A percentile compares a stretch with the other conserved stretches of the same genome.
Conservation (phyloP, 139 green algal genomes). For the Chlorella sp. region DNA sequence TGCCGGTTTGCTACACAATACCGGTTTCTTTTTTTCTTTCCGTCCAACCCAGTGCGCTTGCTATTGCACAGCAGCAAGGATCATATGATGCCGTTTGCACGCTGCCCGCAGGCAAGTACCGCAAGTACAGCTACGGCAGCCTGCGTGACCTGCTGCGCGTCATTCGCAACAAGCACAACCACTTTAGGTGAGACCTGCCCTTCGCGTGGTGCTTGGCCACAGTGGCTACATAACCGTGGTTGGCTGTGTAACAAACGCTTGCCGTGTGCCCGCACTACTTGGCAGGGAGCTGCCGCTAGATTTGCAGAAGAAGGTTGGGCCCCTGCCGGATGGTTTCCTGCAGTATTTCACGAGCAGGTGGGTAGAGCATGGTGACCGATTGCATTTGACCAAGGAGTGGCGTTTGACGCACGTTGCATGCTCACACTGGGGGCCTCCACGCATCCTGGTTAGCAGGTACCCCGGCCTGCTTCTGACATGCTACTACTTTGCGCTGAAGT, state of each 20-base stretch:
- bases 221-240: too few species aligned
- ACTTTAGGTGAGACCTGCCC: conserved; percentile 86
- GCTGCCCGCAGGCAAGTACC: conserved; percentile 43
- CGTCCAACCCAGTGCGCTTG: neutral
- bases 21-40: too few species aligned
- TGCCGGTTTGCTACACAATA: too few species aligned
- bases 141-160: conserved; percentile 97
- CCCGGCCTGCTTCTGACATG: conserved; percentile 86
- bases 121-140: conserved; percentile 75
- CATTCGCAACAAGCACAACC: conserved; percentile 98
- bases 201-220: too few species aligned
- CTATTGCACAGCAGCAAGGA: neutral
- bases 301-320: conserved; percentile 77
- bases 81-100: neutral
- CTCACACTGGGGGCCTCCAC: too few species aligned
- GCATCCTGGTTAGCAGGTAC: conserved; percentile 83
- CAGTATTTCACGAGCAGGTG: conserved; percentile 38
- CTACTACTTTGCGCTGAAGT: conserved; percentile 79
- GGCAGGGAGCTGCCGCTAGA: conserved; percentile 84
- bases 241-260: too few species aligned
- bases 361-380: neutral
- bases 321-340: conserved; percentile 77
- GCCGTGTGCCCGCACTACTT: neutral
- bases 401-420: too few species aligned
- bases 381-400: too few species aligned